Conservation (phyloP, 768 basidiomycete species). For the Lactarius sp. region DNA sequence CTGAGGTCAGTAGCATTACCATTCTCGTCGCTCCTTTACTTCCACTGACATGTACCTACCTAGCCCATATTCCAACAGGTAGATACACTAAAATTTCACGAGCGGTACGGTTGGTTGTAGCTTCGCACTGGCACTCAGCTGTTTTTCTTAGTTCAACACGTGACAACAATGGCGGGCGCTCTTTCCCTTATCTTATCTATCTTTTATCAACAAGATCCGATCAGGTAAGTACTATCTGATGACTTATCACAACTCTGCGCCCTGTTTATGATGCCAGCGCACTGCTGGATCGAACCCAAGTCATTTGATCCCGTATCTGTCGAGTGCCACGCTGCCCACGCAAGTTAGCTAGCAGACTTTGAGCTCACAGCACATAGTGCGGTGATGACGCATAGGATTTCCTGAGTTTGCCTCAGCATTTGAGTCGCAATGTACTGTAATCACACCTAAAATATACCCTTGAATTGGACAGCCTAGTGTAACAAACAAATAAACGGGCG, state of each 20-base stretch:
- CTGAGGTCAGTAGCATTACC: no score
- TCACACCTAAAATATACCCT: background rate
- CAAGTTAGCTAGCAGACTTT: background rate
- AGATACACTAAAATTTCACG: no score
- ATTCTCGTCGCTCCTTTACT: no score
- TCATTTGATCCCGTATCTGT: background rate
- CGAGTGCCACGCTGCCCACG: background rate
- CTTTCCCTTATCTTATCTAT: background rate
- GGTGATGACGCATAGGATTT: background rate
- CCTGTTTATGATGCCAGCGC: conserved; percentile 9
- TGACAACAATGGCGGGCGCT: background rate
- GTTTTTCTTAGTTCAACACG: background rate
- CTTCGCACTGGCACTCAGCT: background rate
- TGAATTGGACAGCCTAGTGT: background rate
- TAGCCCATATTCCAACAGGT: no score
- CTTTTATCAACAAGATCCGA: background rate
- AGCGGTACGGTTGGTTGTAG: background rate
- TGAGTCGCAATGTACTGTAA: no score
- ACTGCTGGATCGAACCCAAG: background rate
- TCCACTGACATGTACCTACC: no score
- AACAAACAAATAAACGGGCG: background rate
- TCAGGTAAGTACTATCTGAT: background rate
- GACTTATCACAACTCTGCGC: background rate
- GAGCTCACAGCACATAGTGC: background rate
- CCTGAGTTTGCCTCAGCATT: background rate